These are phyloP conservation scores for Phytophthora agathidicida DNA, from an alignment of 352 stramenopile genomes.

Conservation along the genomic window DNA sequence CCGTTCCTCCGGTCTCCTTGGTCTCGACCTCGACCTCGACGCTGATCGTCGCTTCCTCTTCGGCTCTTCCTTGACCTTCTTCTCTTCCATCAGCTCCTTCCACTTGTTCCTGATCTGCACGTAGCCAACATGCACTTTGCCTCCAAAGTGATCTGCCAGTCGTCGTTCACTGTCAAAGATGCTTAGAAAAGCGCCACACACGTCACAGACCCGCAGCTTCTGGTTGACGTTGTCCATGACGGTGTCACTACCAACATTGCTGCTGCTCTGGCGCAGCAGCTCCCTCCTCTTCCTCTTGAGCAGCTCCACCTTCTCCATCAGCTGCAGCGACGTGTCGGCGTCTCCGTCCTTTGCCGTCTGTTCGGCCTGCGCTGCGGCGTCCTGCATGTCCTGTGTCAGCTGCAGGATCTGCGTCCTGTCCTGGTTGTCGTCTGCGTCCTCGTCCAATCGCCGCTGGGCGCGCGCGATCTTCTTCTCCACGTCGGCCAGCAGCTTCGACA, in stretches of 20 bases:
- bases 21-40: not conserved
- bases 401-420: slow-evolving; percentile 64
- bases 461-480: slow-evolving; percentile 86
- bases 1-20: not conserved
- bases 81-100: slow-evolving; percentile 54
- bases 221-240: slow-evolving; percentile 70
- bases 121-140: slow-evolving; percentile 92
- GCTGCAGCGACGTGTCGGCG: slow-evolving; percentile 57
- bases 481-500: slow-evolving; percentile 67
- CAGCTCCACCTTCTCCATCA: slow-evolving; percentile 71
- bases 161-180: slow-evolving; percentile 93
- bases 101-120: slow-evolving; percentile 90
- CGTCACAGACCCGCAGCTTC: slow-evolving; percentile 90
- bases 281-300: slow-evolving; percentile 48
- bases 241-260: slow-evolving; percentile 3
- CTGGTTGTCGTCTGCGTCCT: slow-evolving; percentile 42
- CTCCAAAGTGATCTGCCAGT: slow-evolving; percentile 90
- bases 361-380: slow-evolving; percentile 63
- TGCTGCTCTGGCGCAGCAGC: slow-evolving; percentile 19
- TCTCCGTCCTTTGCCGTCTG: slow-evolving; percentile 62
- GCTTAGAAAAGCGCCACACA: slow-evolving; percentile 91
- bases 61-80: slow-evolving; percentile 1
- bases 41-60: not conserved
- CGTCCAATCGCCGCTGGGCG: slow-evolving; percentile 70
- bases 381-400: slow-evolving; percentile 77